Evolutionary conservation across 1,284 basidiomycete species (phyloP), one percentile per base, ranked within the genome.

Genomic region (Earliella scabrosa): DNA sequence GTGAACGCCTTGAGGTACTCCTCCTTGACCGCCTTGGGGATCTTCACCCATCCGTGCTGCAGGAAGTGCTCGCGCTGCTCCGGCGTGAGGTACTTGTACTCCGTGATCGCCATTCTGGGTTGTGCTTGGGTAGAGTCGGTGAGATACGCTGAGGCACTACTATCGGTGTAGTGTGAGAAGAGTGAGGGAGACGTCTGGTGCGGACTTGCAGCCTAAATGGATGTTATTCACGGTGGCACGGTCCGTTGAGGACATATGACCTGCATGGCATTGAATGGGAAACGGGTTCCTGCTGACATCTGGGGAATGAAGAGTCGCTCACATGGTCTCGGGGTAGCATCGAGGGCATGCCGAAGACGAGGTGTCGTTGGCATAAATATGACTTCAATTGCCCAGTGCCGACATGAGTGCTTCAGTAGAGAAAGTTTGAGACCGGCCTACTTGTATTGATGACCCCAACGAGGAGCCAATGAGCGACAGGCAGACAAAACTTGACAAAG

Each of bases 51-150:
- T 18, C 73, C 73, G 34, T 71, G 65, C 49, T 71, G 61, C 13
- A 76, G 65, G 58, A 76, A 76, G 36, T 76, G 73, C 26, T 63
- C 63, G 43, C 72, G 67, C 54, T 74, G 69, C 45, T 70, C 70
- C 1, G 63, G 54, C 1, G 63, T 67, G 24, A 72, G 64, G 45
- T 63, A 53, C 50, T 66, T 65, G 56, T 64, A 67, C 52, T 69
- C 64, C 13, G 56, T 44, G 31, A 64, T 61, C 9, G 61, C 52
- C 67, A 69, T 69, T 20, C 16, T 45, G 18, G n/a, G n/a, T n/a
- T n/a, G n/a, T n/a, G n/a, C n/a, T n/a, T n/a, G n/a, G n/a, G n/a
- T n/a, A n/a, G n/a, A n/a, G n/a, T n/a, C n/a, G n/a, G n/a, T n/a
- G n/a, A n/a, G n/a, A n/a, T n/a, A n/a, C n/a, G n/a, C n/a, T n/a